Conservation (phyloP, 768 basidiomycete genomes). For the Gymnopilus junonius region DNA sequence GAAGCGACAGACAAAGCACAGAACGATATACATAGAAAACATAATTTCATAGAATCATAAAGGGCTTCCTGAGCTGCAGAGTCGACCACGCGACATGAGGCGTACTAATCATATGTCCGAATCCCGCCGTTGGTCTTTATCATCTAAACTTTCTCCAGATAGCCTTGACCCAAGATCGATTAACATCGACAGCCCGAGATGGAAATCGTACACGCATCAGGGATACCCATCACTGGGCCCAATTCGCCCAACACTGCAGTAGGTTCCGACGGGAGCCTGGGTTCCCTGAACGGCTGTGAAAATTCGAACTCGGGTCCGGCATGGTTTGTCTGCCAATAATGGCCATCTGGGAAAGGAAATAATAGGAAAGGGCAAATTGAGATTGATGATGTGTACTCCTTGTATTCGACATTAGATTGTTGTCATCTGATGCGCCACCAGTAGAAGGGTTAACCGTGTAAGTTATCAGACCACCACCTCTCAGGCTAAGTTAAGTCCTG, state of each 20-base stretch:
- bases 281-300: not conserved
- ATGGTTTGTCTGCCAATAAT: not conserved
- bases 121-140: not conserved
- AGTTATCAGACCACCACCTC: not conserved
- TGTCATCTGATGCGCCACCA: conserved; percentile 1
- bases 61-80: not conserved
- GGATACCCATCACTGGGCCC: not conserved
- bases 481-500: not conserved
- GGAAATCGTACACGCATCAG: not conserved
- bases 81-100: not conserved
- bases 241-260: not conserved
- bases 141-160: not conserved
- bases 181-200: not conserved
- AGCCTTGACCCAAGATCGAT: not conserved
- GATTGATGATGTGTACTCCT: not conserved
- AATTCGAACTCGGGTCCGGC: not conserved
- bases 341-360: not conserved
- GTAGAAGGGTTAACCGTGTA: not conserved
- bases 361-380: not conserved
- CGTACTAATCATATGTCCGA: not conserved
- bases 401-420: not conserved
- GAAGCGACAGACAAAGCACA: not conserved
- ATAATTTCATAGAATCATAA: not conserved
- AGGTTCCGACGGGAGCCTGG: too few relatives aligned
- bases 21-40: not conserved